Conservation (phyloP, 805 yeast genomes). For the Barnettozyma botsteinii region DNA sequence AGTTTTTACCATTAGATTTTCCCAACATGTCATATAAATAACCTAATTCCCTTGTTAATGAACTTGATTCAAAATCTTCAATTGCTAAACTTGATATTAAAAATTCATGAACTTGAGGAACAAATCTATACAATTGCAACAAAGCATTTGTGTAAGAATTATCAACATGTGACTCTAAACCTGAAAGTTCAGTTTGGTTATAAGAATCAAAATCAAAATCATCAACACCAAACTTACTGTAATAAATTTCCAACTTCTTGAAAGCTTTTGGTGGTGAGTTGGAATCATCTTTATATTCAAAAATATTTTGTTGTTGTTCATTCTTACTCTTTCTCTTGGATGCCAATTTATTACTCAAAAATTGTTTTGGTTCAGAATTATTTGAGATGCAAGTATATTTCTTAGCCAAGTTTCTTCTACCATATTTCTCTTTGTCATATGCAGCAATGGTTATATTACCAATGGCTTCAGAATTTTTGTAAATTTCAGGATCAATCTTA, state of each 20-base stretch:
- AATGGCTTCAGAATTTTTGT: conserved; percentile 31
- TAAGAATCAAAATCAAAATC: conserved; percentile 89
- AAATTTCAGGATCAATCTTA: conserved; percentile 41
- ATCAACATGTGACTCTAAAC: conserved; percentile 83
- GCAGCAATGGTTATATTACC: conserved; percentile 38
- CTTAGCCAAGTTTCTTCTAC: conserved; percentile 45
- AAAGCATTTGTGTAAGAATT: conserved; percentile 75
- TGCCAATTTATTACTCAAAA: conserved; percentile 48
- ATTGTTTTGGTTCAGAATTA: conserved; percentile 34
- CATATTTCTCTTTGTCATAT: conserved; percentile 54
- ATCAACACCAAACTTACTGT: conserved; percentile 86
- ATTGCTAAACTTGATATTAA: conserved; percentile 50
- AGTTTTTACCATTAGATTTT: conserved; percentile 72
- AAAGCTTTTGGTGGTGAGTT: conserved; percentile 68
- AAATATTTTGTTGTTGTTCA: conserved; percentile 24
- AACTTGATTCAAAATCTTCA: conserved; percentile 41
- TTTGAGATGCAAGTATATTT: conserved; percentile 37
- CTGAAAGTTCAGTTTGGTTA: conserved; percentile 69
- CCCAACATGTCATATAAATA: conserved; percentile 87
- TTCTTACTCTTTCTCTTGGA: conserved; percentile 11
- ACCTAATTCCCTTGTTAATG: conserved; percentile 76
- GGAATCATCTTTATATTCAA: conserved; percentile 28
- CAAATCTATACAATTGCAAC: conserved; percentile 73
- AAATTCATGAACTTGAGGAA: conserved; percentile 65
- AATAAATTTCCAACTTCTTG: conserved; percentile 66